A percentile compares a stretch with the other conserved stretches of the same genome.
Conservation (phyloP, 2,329 filamentous ascomycete species). For the Xenosphaeropsis pyriputrescens region DNA sequence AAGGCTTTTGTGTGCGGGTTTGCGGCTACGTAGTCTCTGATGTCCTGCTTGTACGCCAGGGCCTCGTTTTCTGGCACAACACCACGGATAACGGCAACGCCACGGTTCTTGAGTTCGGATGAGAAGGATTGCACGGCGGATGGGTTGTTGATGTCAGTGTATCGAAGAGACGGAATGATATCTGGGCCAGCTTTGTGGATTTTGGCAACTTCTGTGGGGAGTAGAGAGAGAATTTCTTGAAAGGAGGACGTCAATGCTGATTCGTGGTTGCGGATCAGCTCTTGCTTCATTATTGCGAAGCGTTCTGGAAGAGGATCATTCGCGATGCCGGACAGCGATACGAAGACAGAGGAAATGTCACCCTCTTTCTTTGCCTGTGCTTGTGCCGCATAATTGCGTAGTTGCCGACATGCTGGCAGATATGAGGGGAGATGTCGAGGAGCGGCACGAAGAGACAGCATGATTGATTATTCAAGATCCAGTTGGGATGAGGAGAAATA, state of each 20-base stretch:
- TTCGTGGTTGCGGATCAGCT: constrained; percentile 34
- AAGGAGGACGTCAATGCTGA: constrained; percentile 30
- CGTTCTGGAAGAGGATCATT: constrained; percentile 33
- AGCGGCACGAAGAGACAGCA: no score
- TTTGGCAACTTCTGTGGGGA: constrained; percentile 30
- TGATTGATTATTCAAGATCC: no score
- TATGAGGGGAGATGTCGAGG: no score
- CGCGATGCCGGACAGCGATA: constrained; percentile 35
- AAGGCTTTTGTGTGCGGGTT: constrained; percentile 54
- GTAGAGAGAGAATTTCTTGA: constrained; percentile 27
- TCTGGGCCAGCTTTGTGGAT: constrained; percentile 28
- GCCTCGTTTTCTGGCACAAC: constrained; percentile 51
- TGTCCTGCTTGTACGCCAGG: constrained; percentile 45
- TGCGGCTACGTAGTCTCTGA: constrained; percentile 47
- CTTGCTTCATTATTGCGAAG: constrained; percentile 40
- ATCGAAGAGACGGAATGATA: constrained; percentile 38
- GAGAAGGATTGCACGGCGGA: constrained; percentile 4
- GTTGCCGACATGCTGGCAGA: no score
- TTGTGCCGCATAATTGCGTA: background rate
- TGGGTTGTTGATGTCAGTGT: constrained; percentile 21
- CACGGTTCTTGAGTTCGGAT: constrained; percentile 8
- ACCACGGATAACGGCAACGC: constrained; percentile 39
- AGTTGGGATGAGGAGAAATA: no score
- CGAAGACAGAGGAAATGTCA: constrained; percentile 47
- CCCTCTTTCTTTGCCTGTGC: constrained; percentile 27